These are phyloP conservation scores for Pleurotus eryngii DNA, from an alignment of 768 basidiomycete species.

Conservation along the genomic window DNA sequence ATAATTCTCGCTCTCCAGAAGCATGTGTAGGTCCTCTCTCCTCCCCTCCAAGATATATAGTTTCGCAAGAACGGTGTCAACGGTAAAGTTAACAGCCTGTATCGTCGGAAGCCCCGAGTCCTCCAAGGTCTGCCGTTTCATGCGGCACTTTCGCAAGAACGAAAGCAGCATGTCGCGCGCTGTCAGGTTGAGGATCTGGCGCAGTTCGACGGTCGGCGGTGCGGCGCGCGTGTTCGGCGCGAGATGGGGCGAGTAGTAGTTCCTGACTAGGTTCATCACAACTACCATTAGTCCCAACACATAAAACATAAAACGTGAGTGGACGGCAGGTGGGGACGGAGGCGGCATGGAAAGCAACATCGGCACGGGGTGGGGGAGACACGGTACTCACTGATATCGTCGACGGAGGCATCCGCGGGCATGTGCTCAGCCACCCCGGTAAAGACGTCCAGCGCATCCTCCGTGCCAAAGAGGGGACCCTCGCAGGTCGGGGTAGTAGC, in stretches of 20 bases:
- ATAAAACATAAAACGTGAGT: constrained; percentile 31
- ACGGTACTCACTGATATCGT: constrained; percentile 78
- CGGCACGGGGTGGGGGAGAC: constrained; percentile 15
- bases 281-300: constrained; percentile 76
- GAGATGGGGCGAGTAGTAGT: constrained; percentile 89
- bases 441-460: constrained; percentile 66
- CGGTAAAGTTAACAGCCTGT: constrained; percentile 28
- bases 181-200: constrained; percentile 56
- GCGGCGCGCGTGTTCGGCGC: constrained; percentile 64
- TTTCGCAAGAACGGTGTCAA: constrained; percentile 82
- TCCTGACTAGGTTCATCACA: constrained; percentile 84
- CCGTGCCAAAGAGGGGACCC: constrained; percentile 52
- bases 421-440: constrained; percentile 72
- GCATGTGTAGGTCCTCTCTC: constrained; percentile 54
- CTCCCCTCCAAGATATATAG: constrained; percentile 63
- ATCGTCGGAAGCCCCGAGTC: constrained; percentile 16
- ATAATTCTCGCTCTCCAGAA: constrained; percentile 53
- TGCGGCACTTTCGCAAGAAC: constrained; percentile 62
- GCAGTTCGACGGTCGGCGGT: constrained; percentile 67
- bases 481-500: constrained; percentile 76
- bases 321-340: constrained; percentile 21
- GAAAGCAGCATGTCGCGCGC: constrained; percentile 74
- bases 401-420: constrained; percentile 64
- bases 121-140: constrained; percentile 36
- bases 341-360: constrained; percentile 20